Base-by-base conservation (phyloP, 2,329 filamentous ascomycete species). In the Fusarium sublunatum region DNA sequence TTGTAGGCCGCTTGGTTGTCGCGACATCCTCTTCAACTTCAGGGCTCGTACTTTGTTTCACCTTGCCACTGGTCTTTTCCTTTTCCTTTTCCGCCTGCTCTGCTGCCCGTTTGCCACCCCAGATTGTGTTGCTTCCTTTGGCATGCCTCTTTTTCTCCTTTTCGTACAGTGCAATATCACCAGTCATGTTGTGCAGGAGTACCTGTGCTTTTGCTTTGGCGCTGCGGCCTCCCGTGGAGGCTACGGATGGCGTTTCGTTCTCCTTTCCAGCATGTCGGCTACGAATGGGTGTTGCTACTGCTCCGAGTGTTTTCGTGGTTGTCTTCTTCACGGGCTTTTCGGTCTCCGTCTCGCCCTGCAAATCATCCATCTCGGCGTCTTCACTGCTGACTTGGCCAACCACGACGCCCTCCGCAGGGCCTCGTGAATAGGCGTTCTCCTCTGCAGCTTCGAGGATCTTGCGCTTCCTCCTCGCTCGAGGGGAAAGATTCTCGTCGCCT, bases 111-210 rank as follows among this genome's bases (percentile, higher is more conserved):
- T 87, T 88, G 22, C 87, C 87, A 24, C 87, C 87, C 82, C 86
- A 89, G 0, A 83, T 80, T 2, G 77, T 78, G 28, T 76, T 75
- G 4, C 73, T 80, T 45, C 80, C 77, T 63, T 83, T 86, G 60
- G 73, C 72, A 7, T 79, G 76, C 19, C 95, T 88, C 79, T 96
- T 97, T 80, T 86, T 92, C 78, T 99, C 95, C 73, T 95, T 97
- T 72, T 98, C 91, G 71, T 95, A 99, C 29, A 96, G 80, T 3
- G 89, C 90, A 71, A 98, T 93, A 72, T 99, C 95, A 1, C 89
- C 86, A 1, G 91, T 93, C 54, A 94, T 81, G 32, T 86, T 85
- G 50, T 95, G 91, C 7, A 98, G 79, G 64, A 86, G 88, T 31
- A 88, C 86, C n/a, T 90, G 79, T 11, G 95, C 95, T 71, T 91